Base-by-base conservation (phyloP, 441 rosid species). In the Syzygium malaccense region DNA sequence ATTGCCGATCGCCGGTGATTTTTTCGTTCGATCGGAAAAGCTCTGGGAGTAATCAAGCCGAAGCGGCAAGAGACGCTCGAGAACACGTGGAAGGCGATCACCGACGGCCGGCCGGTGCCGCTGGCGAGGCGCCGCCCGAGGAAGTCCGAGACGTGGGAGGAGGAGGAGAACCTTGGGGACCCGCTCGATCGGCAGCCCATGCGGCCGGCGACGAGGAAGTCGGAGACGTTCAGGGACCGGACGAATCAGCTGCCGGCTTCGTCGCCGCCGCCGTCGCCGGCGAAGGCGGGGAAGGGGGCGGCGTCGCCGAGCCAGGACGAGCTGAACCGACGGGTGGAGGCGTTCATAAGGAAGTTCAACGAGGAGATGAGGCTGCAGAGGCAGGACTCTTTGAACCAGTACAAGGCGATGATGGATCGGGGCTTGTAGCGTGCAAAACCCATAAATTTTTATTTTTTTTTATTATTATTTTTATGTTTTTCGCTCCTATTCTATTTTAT, bases 321-420 rank as follows among this genome's bases (percentile, higher is more conserved):
- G 85, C 85, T 88, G 87, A 88, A 85, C 87, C 83, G 87, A 8
- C 84, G 94, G 92, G 99, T 96, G 55, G 95, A 95, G 91, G 93
- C 87, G 91, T 96, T 96, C 92, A 96, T 96, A 56, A 80, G 90
- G 85, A 91, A 91, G 88, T 95, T 95, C 89, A 93, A 94, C 68
- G 87, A 91, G 88, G 93, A 95, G 88, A 96, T 96, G 93, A 95
- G 95, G 89, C 64, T 93, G 93, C 96, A 95, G 91, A 92, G 92
- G 89, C 93, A 90, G 88, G 91, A 91, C 87, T 93, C 94, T 8
- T 54, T 87, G 58, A 90, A 92, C 64, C 79, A 14, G 49, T 23
- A 37, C 32, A n/a, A 25, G n/a, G 53, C 26, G 30, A 37, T 85
- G 68, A 60, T 56, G 88, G 26, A 0, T 25, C 51, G 18, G n/a